Evolutionary conservation across 2,329 filamentous ascomycete species (phyloP).

Genomic region (Ascochyta rabiei): DNA sequence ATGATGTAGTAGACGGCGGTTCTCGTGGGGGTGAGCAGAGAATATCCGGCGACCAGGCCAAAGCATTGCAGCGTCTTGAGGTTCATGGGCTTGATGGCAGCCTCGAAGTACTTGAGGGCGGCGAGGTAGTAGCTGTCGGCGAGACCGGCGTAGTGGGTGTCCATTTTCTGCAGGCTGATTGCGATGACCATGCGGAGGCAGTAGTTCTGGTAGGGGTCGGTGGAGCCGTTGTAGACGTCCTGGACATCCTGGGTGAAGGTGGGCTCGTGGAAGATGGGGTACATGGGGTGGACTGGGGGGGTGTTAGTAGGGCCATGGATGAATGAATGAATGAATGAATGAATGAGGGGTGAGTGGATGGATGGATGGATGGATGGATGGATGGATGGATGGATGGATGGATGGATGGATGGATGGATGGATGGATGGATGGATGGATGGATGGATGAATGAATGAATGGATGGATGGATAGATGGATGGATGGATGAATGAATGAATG

Average conservation of each 20-base stretch:
- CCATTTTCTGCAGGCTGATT: slow-evolving; percentile 91
- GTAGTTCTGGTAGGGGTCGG: slow-evolving; percentile 85
- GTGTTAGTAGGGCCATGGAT: too few relatives aligned
- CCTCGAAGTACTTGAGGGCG: slow-evolving; percentile 82
- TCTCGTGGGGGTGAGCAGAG: slow-evolving; percentile 85
- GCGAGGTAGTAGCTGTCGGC: slow-evolving; percentile 95
- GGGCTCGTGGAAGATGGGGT: slow-evolving; percentile 84
- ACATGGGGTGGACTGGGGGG: slow-evolving; percentile 78
- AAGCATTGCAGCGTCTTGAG: slow-evolving; percentile 89
- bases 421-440: too few relatives aligned
- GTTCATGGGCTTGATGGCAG: slow-evolving; percentile 85
- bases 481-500: too few relatives aligned
- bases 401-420: too few relatives aligned
- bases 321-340: too few relatives aligned
- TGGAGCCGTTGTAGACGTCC: slow-evolving; percentile 77
- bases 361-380: too few relatives aligned
- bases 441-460: too few relatives aligned
- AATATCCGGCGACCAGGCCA: slow-evolving; percentile 86
- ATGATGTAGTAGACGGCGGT: slow-evolving; percentile 94
- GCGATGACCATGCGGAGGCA: slow-evolving; percentile 89
- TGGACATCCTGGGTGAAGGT: slow-evolving; percentile 77
- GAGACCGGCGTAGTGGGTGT: slow-evolving; percentile 85
- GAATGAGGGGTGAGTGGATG: too few relatives aligned
- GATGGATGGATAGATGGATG: too few relatives aligned
- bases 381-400: too few relatives aligned